Evolutionary conservation across 78 protist genomes (phyloP), one percentile per base, ranked within the genome.

Genomic region (Isochrysis galbana): DNA sequence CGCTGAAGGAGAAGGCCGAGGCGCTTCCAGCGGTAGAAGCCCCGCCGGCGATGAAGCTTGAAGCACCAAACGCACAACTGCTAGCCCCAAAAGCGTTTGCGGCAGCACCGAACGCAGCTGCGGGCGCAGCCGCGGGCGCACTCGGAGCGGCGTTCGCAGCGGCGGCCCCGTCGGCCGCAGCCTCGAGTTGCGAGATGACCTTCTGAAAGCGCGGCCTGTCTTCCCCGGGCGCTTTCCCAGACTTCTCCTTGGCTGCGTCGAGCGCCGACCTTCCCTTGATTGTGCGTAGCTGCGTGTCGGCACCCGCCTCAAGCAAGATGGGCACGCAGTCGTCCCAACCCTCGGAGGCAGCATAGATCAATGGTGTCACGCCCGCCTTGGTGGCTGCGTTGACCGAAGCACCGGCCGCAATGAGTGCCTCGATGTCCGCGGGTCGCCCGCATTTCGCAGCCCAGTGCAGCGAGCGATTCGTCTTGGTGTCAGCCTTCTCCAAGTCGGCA

Each of bases 291-390:
- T 26, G 23, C 34, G 17, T 0, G 88, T 26, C n/a, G 36, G 88
- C 88, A 38, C 88, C 88, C 22, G 55, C 88, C 22, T 1, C 5
- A 23, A 80, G 88, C 55, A 80, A 54, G 0, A 23, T 4, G 19
- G 48, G n/a, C 54, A 80, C 88, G 55, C 88, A 80, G 88, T 80
- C 88, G 38, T 80, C 88, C 88, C 88, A 80, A 0, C 88, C 88
- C 17, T 17, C 51, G 41, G 88, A 41, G 55, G 88, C 48, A 10
- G 90, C 90, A 2, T 22, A 19, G 26, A 47, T 32, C 25, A 84
- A 44, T 7, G 90, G 34, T 10, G 90, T 84, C 72, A 34, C 72
- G 45, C 90, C 90, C 34, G 39, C 74, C 69, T 45, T 82, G 39
- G 41, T 45, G 42, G 1, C 25, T 39, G 38, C 39, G 67, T 82